These are phyloP conservation scores for Cucurbita maxima DNA, from an alignment of 306 rosid genomes.

Conservation along the genomic window DNA sequence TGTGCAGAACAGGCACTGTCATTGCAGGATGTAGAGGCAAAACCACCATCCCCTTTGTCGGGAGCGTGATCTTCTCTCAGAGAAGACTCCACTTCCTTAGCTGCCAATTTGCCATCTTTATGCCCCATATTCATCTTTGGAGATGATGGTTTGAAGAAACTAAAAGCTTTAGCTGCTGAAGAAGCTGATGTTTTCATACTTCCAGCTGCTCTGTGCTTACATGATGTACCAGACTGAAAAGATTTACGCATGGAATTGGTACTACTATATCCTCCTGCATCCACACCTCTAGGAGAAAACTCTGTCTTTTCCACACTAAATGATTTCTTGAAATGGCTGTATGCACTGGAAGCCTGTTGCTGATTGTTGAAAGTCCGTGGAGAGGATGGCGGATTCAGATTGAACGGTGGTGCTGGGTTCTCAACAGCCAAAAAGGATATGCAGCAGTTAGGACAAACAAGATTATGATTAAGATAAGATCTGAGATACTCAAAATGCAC, in stretches of 20 bases:
- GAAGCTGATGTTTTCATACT: conserved; percentile 15
- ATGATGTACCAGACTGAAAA: conserved; percentile 18
- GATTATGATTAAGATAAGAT: conserved; percentile 17
- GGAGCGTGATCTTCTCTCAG: conserved; percentile 13
- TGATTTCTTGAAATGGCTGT: conserved; percentile 14
- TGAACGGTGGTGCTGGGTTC: conserved; percentile 22
- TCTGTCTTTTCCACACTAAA: conserved; percentile 22
- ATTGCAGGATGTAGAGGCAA: conserved; percentile 15
- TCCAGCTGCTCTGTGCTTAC: conserved; percentile 13
- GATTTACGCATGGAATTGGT: conserved; percentile 6
- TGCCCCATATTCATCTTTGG: conserved; percentile 26
- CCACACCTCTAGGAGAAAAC: conserved; percentile 15
- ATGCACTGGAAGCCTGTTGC: conserved; percentile 20
- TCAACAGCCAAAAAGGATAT: conserved; percentile 40
- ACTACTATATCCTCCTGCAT: conserved; percentile 7
- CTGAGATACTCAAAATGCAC: conserved; percentile 41
- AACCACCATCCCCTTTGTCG: conserved; percentile 20
- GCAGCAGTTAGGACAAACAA: conserved; percentile 34
- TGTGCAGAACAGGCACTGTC: conserved; percentile 16
- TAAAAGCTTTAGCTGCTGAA: conserved; percentile 25
- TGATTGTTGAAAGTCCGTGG: conserved; percentile 17
- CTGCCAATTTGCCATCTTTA: conserved; percentile 15
- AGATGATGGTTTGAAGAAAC: conserved; percentile 16
- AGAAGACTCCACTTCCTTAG: conserved; percentile 15
- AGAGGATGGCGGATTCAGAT: conserved; percentile 14